Conservation (phyloP, 2,329 filamentous ascomycete species). For the Sporothrix variecibatus region DNA sequence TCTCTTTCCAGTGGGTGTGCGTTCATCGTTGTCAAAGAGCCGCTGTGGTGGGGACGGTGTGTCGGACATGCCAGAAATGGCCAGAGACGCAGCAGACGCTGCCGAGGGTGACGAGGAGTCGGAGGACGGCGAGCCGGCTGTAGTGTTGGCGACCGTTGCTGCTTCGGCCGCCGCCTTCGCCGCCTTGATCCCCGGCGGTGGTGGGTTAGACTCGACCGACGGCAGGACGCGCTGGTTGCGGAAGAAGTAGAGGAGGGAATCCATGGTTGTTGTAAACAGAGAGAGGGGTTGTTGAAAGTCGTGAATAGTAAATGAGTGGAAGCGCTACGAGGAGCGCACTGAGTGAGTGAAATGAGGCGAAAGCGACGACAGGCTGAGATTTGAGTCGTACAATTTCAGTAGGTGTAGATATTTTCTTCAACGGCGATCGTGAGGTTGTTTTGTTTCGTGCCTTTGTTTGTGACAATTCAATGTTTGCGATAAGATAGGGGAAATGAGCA, state of each 20-base stretch:
- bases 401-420: not conserved
- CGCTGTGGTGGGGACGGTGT: conserved; percentile 8
- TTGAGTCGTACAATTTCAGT: not conserved
- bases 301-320: not conserved
- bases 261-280: conserved; percentile 15
- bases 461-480: not conserved
- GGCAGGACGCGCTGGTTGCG: conserved; percentile 9
- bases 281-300: not conserved
- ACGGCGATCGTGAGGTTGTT: not conserved
- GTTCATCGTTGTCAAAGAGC: not conserved
- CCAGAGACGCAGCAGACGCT: not conserved
- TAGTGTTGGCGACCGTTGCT: not conserved
- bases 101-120: not conserved
- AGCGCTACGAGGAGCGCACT: not conserved
- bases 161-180: not conserved
- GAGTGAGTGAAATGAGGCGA: not conserved
- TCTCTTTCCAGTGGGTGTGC: conserved; percentile 15
- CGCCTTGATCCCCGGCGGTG: not conserved
- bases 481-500: conserved; percentile 9
- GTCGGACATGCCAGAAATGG: not conserved
- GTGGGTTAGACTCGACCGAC: conserved; percentile 6
- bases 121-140: not conserved
- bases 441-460: not conserved
- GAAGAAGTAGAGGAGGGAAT: conserved; percentile 24
- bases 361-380: not conserved